A percentile compares a stretch with the other conserved stretches of the same genome.
Evolutionary conservation across 75 land plant genomes (phyloP).

Genomic region (Gnetum montanum): DNA sequence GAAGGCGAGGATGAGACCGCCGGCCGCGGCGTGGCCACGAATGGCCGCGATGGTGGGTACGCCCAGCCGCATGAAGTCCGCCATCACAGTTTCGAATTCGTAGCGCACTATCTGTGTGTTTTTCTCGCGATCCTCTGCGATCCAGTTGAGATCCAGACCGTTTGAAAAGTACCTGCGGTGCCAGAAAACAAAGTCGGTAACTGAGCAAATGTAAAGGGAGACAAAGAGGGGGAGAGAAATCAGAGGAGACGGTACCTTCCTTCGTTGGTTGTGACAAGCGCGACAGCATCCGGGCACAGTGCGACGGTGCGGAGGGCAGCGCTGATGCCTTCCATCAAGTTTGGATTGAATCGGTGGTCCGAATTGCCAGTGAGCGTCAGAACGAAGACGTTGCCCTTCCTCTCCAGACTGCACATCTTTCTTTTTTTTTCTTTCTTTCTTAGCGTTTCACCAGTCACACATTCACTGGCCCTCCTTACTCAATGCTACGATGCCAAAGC

Average conservation of each 20-base stretch:
- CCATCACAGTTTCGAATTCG: conserved; percentile 18
- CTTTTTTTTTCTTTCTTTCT: no score
- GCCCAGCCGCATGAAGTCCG: conserved; percentile 15
- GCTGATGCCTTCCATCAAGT: conserved; percentile 12
- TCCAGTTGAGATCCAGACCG: conserved; percentile 31
- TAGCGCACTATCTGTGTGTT: neutral
- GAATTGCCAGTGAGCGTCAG: conserved; percentile 18
- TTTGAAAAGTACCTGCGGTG: conserved; percentile 39
- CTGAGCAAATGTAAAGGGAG: neutral
- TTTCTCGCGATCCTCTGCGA: neutral
- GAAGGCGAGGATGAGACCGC: conserved; percentile 34
- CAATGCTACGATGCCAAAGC: no score
- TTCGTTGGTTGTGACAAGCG: conserved; percentile 35
- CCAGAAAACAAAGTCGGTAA: conserved; percentile 15
- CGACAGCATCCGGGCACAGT: neutral
- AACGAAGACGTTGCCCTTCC: conserved; percentile 20
- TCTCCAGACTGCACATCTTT: conserved; percentile 19
- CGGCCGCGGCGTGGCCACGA: conserved; percentile 40
- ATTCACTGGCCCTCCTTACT: no score
- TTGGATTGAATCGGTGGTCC: conserved; percentile 29
- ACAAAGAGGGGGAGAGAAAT: conserved; percentile 53
- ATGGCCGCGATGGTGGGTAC: conserved; percentile 36
- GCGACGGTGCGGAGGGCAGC: conserved; percentile 5
- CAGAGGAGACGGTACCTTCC: conserved; percentile 57
- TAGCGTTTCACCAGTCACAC: no score